phyloP scores from a whole-genome alignment of 2,329 filamentous ascomycete species.

The Pseudogymnoascus sp. region DNA sequence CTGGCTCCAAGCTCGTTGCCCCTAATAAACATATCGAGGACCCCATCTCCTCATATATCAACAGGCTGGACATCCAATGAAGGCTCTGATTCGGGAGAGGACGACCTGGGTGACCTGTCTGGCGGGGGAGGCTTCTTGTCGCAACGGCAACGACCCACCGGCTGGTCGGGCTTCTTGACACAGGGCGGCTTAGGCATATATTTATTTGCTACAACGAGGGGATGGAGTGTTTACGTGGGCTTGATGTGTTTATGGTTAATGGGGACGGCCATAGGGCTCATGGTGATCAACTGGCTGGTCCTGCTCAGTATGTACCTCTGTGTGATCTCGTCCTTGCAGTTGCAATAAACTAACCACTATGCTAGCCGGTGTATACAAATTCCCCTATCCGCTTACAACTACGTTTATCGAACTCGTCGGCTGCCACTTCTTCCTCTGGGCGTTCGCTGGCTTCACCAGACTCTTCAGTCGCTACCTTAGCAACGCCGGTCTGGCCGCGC shows the following conservation, averaged over 20 bases:
- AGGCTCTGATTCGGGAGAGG: slow-evolving; percentile 38
- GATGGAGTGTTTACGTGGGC: slow-evolving; percentile 40
- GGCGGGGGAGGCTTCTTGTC: slow-evolving; percentile 27
- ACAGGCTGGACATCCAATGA: slow-evolving; percentile 33
- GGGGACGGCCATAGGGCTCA: slow-evolving; percentile 37
- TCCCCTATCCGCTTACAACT: slow-evolving; percentile 43
- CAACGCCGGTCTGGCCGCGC: slow-evolving; percentile 32
- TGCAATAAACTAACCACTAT: neutral
- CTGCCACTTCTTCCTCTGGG: slow-evolving; percentile 39
- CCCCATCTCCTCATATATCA: slow-evolving; percentile 36
- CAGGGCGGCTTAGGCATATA: slow-evolving; percentile 39
- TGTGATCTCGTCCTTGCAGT: neutral
- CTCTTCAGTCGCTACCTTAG: slow-evolving; percentile 34
- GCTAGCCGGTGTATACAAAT: slow-evolving; percentile 40
- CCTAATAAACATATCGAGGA: slow-evolving; percentile 37
- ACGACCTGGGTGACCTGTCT: slow-evolving; percentile 33
- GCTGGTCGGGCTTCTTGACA: slow-evolving; percentile 30
- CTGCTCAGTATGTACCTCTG: slow-evolving; percentile 33
- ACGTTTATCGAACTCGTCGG: slow-evolving; percentile 42
- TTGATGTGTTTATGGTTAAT: slow-evolving; percentile 40
- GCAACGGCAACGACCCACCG: slow-evolving; percentile 17
- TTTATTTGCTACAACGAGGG: slow-evolving; percentile 38
- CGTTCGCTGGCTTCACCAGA: slow-evolving; percentile 39
- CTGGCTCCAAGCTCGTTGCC: slow-evolving; percentile 30
- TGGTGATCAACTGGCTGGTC: slow-evolving; percentile 43